phyloP scores from a whole-genome alignment of 2,329 filamentous ascomycete species.

The Cordyceps fumosorosea region DNA sequence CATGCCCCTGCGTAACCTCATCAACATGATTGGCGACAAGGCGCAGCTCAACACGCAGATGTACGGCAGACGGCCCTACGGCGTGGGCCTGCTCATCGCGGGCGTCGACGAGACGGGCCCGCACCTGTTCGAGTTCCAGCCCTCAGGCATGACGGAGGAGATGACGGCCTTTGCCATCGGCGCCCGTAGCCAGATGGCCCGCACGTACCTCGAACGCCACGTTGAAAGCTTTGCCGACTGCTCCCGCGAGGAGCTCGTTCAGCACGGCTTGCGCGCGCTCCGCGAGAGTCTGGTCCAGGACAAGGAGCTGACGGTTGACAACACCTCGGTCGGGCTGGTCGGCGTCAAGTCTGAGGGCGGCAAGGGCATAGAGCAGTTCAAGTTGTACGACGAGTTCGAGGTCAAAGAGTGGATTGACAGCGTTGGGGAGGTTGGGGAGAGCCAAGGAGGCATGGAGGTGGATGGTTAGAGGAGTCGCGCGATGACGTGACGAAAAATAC shows the following conservation, averaged over 20 bases:
- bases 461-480: slow-evolving; percentile 25
- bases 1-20: slow-evolving; percentile 83
- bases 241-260: slow-evolving; percentile 77
- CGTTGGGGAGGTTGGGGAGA: slow-evolving; percentile 54
- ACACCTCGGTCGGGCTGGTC: slow-evolving; percentile 85
- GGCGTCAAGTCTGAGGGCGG: slow-evolving; percentile 51
- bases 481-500: slow-evolving; percentile 16
- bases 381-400: slow-evolving; percentile 83
- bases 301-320: slow-evolving; percentile 94
- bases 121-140: slow-evolving; percentile 98
- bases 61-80: slow-evolving; percentile 93
- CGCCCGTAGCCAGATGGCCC: slow-evolving; percentile 91
- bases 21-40: slow-evolving; percentile 88
- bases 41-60: slow-evolving; percentile 97
- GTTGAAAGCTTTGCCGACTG: slow-evolving; percentile 73
- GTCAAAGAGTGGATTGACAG: slow-evolving; percentile 81
- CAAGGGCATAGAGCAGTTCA: slow-evolving; percentile 69
- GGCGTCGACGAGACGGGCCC: slow-evolving; percentile 91
- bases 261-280: slow-evolving; percentile 81
- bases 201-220: slow-evolving; percentile 93
- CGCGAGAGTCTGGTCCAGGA: slow-evolving; percentile 97
- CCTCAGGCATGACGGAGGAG: slow-evolving; percentile 91
- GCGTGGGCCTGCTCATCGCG: slow-evolving; percentile 85
- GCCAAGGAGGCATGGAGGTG: slow-evolving; percentile 34
- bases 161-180: slow-evolving; percentile 96